Evolutionary conservation across 305 asterid genomes (phyloP), one percentile per base, ranked within the genome.

Genomic region (Fraxinus ornus): DNA sequence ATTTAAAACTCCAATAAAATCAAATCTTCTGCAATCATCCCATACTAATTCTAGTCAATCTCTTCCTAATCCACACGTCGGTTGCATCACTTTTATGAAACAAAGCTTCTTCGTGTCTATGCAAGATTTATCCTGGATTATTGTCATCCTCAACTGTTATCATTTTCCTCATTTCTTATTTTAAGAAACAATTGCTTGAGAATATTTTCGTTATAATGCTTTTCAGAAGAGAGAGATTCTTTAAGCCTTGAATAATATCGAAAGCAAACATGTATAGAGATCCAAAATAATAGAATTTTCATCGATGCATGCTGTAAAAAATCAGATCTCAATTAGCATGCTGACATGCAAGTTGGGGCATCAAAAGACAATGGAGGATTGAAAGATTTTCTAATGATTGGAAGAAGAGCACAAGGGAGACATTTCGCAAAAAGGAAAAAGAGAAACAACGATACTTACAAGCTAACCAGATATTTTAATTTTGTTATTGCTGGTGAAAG

Each of bases 401-500:
- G 26, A 24, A 24, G 26, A 24, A 24, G 30, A 55, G 28, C 68
- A 57, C 68, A 64, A 64, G 72, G 72, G 33, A 24, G 26, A 24
- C 9, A 17, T 7, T 62, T 62, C 4, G 35, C 33, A 21, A 64
- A 5, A 64, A 24, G 36, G 37, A 49, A 55, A 73, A 32, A 66
- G 1, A 44, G 12, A 32, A 70, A 17, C 62, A 52, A 52, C 12
- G 2, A 7, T 9, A 86, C 98, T 87, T 89, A 94, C 98, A 95
- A 84, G 93, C 83, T 91, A 80, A 85, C 88, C 68, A 95, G 85
- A 86, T 64, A 92, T 87, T 90, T 88, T 68, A 95, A 83, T 79
- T 90, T 92, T 74, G 95, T 88, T 77, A 95, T 85, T 24, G 94
- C 86, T 7, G 95, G 89, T 44, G 98, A 90, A 75, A 95, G 92